Evolutionary conservation across 306 rosid genomes (phyloP), one percentile per base, ranked within the genome.

Genomic region (Glycine soja): DNA sequence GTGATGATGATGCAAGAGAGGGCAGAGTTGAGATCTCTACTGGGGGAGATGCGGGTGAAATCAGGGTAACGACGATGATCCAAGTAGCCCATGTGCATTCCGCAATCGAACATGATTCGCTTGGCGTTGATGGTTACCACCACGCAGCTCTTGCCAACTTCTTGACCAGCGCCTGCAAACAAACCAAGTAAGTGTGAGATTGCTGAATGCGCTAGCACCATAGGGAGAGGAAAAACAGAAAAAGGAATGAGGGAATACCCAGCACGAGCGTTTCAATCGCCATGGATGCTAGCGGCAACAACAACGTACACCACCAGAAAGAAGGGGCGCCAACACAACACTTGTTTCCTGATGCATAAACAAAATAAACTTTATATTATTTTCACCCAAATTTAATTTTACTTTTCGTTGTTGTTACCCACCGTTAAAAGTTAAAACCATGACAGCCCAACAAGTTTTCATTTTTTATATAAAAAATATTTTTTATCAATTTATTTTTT

Each of bases 71-170:
- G 95, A 16, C 87, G 97, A 12, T 80, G 92, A 74, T 95, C 99
- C 48, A 65, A 63, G 76, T 81, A 46, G 42, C 94, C 93, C 95
- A 90, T 91, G 70, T 95, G 97, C 97, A 95, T 93, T 6, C 99
- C 97, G 10, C 99, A 95, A 75, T 95, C 99, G 70, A 95, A 95
- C 99, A 95, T 93, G 83, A 95, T 91, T 73, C 97, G 86, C 72
- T 91, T 95, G 57, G 95, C 97, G 45, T 93, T 91, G 74, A 95
- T 95, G n/a, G 84, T 84, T 10, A 93, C 97, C 46, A 95, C 85
- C 14, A 91, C 94, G 30, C 97, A 93, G 85, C 99, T 95, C 93
- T 95, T 95, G 34, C 99, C 99, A 36, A 93, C 97, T 59, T 95
- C 97, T 88, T 95, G 97, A 43, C 99, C 99, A 72, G 99, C 97